phyloP scores from a whole-genome alignment of 352 stramenopile genomes.

The Phytopythium aichiense region DNA sequence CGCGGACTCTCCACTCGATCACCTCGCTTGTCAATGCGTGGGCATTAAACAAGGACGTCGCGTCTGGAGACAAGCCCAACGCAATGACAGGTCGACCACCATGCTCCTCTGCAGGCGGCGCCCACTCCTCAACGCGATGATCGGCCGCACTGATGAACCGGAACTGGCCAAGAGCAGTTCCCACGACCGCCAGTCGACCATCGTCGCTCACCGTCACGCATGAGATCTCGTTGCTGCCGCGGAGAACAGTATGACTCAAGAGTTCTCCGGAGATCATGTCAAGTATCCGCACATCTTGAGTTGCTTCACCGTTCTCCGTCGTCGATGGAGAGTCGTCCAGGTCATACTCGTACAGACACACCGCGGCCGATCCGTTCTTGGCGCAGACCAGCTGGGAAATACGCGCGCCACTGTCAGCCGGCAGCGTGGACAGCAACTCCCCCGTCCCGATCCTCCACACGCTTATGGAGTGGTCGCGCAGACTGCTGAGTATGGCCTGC shows the following conservation, averaged over 20 bases:
- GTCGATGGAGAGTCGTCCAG: neutral
- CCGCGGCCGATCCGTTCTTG: neutral
- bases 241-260: constrained; percentile 16
- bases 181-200: constrained; percentile 24
- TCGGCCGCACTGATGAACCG: constrained; percentile 32
- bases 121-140: constrained; percentile 27
- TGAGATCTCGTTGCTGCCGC: constrained; percentile 23
- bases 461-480: constrained; percentile 1
- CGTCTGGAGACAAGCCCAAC: constrained; percentile 32
- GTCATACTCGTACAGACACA: constrained; percentile 5
- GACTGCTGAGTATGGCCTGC: neutral
- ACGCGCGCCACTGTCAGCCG: neutral
- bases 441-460: neutral
- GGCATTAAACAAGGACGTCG: constrained; percentile 27
- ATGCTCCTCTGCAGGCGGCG: constrained; percentile 9
- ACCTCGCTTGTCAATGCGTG: constrained; percentile 17
- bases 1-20: constrained; percentile 29
- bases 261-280: constrained; percentile 9
- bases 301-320: too few species aligned
- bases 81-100: constrained; percentile 11
- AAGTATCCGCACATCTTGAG: constrained; percentile 3
- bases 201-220: constrained; percentile 28
- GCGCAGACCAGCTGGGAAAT: neutral
- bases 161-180: constrained; percentile 21
- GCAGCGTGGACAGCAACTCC: constrained; percentile 1